Evolutionary conservation across 2,329 filamentous ascomycete genomes (phyloP).

Genomic region (Alternaria viburni): DNA sequence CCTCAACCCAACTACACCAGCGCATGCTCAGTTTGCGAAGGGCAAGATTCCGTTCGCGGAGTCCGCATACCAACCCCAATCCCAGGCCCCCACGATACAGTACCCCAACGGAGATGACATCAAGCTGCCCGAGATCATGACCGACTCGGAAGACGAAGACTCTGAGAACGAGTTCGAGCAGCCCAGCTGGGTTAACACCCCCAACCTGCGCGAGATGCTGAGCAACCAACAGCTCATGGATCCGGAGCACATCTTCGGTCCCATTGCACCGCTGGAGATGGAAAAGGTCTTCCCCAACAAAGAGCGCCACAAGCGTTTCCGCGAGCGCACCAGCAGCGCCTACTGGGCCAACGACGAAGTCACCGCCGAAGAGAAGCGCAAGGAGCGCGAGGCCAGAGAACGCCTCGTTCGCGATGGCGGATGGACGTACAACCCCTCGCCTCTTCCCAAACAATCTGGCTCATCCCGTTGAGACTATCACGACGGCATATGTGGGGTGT

Average conservation of each 20-base stretch:
- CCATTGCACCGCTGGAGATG: constrained; percentile 86
- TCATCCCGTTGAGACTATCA: constrained; percentile 15
- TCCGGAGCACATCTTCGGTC: constrained; percentile 84
- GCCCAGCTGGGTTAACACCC: constrained; percentile 87
- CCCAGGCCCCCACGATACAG: constrained; percentile 66
- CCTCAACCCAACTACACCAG: constrained; percentile 52
- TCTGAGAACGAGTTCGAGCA: constrained; percentile 68
- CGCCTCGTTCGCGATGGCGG: constrained; percentile 81
- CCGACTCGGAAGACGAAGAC: constrained; percentile 89
- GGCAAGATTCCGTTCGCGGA: constrained; percentile 90
- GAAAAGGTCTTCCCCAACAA: constrained; percentile 86
- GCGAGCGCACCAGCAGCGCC: constrained; percentile 88
- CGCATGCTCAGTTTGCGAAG: constrained; percentile 78
- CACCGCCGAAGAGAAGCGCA: constrained; percentile 85
- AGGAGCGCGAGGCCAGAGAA: constrained; percentile 80
- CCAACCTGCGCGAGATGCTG: constrained; percentile 77
- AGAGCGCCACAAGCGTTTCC: constrained; percentile 86
- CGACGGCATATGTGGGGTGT: neutral
- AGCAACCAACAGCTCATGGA: constrained; percentile 85
- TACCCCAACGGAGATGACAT: constrained; percentile 91
- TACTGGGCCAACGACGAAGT: constrained; percentile 89
- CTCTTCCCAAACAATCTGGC: constrained; percentile 30
- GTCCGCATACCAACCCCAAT: constrained; percentile 59
- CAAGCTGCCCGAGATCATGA: constrained; percentile 91
- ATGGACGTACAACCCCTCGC: constrained; percentile 62